Conservation (phyloP, 257 asterid genomes). For the Striga asiatica region DNA sequence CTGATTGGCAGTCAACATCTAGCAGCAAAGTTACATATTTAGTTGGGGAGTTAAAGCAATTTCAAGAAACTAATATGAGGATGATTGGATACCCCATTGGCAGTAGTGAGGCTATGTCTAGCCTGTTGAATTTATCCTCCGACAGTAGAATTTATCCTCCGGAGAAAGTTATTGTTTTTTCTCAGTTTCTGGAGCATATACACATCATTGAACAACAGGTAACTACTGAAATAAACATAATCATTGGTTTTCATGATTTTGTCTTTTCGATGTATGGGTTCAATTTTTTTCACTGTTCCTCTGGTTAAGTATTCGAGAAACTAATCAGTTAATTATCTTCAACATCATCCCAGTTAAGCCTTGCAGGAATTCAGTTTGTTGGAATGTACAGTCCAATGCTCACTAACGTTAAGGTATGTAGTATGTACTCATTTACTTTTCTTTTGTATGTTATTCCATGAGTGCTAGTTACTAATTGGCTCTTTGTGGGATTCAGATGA, state of each 20-base stretch:
- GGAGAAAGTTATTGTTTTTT: constrained; percentile 85
- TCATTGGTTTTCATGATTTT: constrained; percentile 11
- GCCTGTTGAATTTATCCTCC: constrained; percentile 17
- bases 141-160: constrained; percentile 15
- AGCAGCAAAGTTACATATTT: constrained; percentile 91
- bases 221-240: constrained; percentile 15
- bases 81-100: constrained; percentile 23
- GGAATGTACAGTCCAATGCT: constrained; percentile 96
- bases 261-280: no score
- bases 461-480: constrained; percentile 15
- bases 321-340: constrained; percentile 13
- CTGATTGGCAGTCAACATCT: constrained; percentile 97
- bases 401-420: constrained; percentile 54
- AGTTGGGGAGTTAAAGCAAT: constrained; percentile 42
- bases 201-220: constrained; percentile 95
- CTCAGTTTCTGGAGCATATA: constrained; percentile 98
- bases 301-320: no score
- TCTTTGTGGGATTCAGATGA: constrained; percentile 48
- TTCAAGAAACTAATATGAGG: constrained; percentile 53
- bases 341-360: constrained; percentile 39
- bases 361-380: constrained; percentile 67
- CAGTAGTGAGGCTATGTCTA: constrained; percentile 20
- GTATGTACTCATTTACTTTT: constrained; percentile 25
- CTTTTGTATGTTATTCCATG: constrained; percentile 1
- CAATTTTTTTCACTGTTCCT: no score